Conservation (phyloP, 169 alveolate genomes). For the Eimeria maxima region DNA sequence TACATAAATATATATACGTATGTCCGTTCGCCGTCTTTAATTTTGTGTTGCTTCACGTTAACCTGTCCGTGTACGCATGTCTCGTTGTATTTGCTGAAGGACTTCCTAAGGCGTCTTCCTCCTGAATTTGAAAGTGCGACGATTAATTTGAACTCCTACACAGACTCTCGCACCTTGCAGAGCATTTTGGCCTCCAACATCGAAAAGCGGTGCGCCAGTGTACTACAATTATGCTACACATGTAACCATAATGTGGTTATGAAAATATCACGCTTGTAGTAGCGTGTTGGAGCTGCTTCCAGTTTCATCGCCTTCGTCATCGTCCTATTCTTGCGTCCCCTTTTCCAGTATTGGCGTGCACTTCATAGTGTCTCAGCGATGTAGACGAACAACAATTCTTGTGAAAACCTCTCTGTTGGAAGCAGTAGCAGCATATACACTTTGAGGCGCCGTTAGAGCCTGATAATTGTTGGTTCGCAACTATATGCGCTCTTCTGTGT, state of each 20-base stretch:
- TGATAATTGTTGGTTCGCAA: background rate
- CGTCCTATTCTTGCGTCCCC: background rate
- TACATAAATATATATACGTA: background rate
- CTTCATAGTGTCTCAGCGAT: background rate
- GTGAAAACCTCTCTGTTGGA: background rate
- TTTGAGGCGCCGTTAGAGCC: background rate
- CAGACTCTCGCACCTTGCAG: slow-evolving; percentile 94
- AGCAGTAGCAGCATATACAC: background rate
- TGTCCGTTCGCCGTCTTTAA: background rate
- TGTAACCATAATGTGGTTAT: too few species aligned
- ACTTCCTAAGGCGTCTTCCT: slow-evolving; percentile 92
- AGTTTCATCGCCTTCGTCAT: background rate
- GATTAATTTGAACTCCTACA: slow-evolving; percentile 95
- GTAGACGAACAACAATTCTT: background rate
- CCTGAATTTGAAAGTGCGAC: slow-evolving; percentile 91
- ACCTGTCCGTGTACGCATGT: background rate
- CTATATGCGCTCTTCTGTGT: background rate
- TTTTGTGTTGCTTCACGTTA: background rate
- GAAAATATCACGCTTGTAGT: too few species aligned
- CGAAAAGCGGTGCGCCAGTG: slow-evolving; percentile 93
- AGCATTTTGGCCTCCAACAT: slow-evolving; percentile 90
- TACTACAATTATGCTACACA: too few species aligned
- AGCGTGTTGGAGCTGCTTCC: background rate
- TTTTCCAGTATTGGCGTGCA: background rate
- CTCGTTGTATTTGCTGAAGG: slow-evolving; percentile 70